Evolutionary conservation across 768 basidiomycete genomes (phyloP), one percentile per base, ranked within the genome.

Genomic region (Suillus luteus): DNA sequence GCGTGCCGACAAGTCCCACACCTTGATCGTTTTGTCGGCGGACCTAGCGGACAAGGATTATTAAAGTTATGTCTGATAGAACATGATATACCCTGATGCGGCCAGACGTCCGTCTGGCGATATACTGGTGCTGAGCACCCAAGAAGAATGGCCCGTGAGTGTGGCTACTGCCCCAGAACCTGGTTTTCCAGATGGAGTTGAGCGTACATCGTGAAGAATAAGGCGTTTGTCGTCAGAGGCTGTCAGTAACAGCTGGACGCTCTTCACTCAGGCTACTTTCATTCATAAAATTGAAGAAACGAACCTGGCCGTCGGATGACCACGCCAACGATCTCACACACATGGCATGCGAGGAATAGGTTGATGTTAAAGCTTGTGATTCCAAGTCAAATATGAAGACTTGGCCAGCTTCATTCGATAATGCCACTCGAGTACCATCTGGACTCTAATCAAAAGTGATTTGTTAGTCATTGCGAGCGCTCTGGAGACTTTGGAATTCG

Each of bases 191-290:
- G 85, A 81, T 6, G 83, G 69, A 1, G 88, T 80, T n/a, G 84
- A 81, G 62, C 95, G 88, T 17, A 95, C 91, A 72, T 98, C 95
- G 74, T 96, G 93, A 55, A 96, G 77, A 60, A 94, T 88, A 64
- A 98, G 88, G 19, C 92, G 86, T 74, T 93, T 94, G 77, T 96
- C 95, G 73, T 98, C 95, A 3, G 94, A 96, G 2, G 91, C 95
- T 49, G 93, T 95, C 59, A 95, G 80, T 3, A 98, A 82, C 60
- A 93, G 83, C 95, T 97, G 14, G 41, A 59, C 51, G 27, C 63
- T 49, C 49, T 44, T 58, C 38, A 19, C 15, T 60, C 15, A 58
- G 59, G 11, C 17, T 12, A 51, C 44, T 17, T 58, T 24, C 6
- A 15, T 35, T 46, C 17, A 37, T 19, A 15, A 40, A 43, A 10